These are phyloP conservation scores for Umbellularia californica DNA, from an alignment of 164 flowering plant species.

Conservation along the genomic window DNA sequence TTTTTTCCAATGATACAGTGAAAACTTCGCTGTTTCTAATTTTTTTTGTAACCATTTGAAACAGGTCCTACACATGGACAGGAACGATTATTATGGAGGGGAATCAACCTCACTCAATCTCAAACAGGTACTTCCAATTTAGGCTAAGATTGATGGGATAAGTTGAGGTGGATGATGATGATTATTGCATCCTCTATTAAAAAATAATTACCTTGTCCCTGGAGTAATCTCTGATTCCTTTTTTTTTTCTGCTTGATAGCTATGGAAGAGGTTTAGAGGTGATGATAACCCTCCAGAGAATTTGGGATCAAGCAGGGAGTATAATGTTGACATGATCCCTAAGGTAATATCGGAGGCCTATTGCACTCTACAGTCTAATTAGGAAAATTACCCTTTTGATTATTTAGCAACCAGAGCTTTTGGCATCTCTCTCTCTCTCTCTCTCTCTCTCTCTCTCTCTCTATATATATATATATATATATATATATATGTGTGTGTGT, in stretches of 20 bases:
- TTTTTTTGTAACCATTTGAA: conserved; percentile 3
- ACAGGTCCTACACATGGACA: conserved; percentile 91
- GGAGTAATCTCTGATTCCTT: background rate
- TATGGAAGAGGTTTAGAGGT: conserved; percentile 87
- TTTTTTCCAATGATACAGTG: background rate
- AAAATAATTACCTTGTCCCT: conserved; percentile 1
- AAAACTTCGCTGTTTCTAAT: background rate
- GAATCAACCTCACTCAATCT: conserved; percentile 78
- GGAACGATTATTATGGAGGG: conserved; percentile 91
- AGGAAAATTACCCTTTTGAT: background rate
- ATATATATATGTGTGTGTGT: too few species aligned
- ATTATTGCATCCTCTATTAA: background rate
- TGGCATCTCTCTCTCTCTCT: background rate
- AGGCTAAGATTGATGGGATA: too few species aligned
- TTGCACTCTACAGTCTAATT: background rate
- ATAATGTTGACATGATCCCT: conserved; percentile 94
- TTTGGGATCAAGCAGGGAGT: conserved; percentile 78
- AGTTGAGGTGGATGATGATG: too few species aligned
- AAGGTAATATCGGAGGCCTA: conserved; percentile 41
- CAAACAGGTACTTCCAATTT: conserved; percentile 50
- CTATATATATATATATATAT: too few species aligned
- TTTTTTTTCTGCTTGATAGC: conserved; percentile 29
- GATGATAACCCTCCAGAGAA: conserved; percentile 56
- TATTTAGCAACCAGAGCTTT: background rate
- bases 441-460: background rate